Evolutionary conservation across 305 asterid species (phyloP).

Genomic region (Caryopteris hybrid): DNA sequence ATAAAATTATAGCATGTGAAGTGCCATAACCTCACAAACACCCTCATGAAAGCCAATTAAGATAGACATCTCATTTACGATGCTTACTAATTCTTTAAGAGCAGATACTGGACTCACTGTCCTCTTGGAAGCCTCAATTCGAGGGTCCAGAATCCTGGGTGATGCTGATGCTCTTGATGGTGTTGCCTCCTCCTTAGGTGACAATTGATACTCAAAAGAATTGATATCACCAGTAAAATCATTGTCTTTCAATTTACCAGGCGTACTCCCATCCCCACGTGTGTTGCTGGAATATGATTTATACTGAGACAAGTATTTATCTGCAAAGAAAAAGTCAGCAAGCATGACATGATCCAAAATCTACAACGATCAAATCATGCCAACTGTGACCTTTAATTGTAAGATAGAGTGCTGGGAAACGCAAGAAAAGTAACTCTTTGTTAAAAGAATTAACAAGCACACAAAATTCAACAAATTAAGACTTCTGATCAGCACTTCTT

Average conservation of each 20-base stretch:
- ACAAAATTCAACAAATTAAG: background rate
- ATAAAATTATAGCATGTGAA: conserved; percentile 12
- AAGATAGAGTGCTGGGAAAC: background rate
- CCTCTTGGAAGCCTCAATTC: conserved; percentile 62
- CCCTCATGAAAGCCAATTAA: conserved; percentile 2
- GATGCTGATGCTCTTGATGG: conserved; percentile 44
- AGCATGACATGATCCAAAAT: conserved; percentile 12
- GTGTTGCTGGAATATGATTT: conserved; percentile 55
- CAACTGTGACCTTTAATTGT: background rate
- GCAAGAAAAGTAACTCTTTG: background rate
- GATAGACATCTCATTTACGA: conserved; percentile 1
- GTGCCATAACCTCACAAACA: conserved; percentile 14
- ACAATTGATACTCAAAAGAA: conserved; percentile 45
- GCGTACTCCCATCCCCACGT: conserved; percentile 51
- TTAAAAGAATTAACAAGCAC: background rate
- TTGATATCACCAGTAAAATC: conserved; percentile 45
- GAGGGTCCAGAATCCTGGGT: conserved; percentile 51
- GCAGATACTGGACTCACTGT: conserved; percentile 53
- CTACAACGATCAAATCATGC: background rate
- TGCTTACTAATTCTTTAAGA: conserved; percentile 70
- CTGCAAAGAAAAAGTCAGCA: conserved; percentile 38
- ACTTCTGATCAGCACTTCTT: conserved; percentile 1
- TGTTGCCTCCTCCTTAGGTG: conserved; percentile 45
- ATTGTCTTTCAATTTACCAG: conserved; percentile 40
- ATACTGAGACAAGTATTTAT: conserved; percentile 56